Base-by-base conservation (phyloP, 2,329 filamentous ascomycete genomes). In the Xylaria sp. region DNA sequence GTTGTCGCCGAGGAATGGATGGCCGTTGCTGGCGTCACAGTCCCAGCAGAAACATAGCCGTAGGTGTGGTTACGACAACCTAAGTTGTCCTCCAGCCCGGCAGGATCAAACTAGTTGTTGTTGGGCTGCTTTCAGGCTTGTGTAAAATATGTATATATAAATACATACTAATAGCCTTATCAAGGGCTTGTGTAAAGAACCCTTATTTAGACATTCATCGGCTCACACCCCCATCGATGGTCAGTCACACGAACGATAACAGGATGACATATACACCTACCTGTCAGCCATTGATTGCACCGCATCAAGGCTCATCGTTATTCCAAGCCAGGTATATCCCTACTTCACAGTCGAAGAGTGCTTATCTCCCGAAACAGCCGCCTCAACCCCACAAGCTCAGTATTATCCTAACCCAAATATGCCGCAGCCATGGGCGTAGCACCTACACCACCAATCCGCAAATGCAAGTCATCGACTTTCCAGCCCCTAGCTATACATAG, bases 1-100 rank as follows among this genome's bases (percentile, higher is more conserved):
- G 49, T 74, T 7, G 1, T 77, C 1, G 74, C 75, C 8, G 72
- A 75, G 9, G 78, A 80, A 49, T 70, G 64, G 70, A 64, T 68
- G 65, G 62, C 46, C n/a, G 3, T 71, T 49, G 64, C 61, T 33
- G 43, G 36, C 31, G 31, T n/a, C 20, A 7, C 33, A n/a, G 56
- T 18, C 12, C 49, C 48, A 8, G 5, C 49, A 23, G 28, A 61
- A 48, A 28, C 1, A 15, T 63, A 64, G 28, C 36, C 1, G 6
- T 23, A 46, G 31, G 31, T 54, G 31, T 54, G 15, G 18, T 36
- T 55, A 59, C 25, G 1, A 55, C 15, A n/a, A 9, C 39, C 56
- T 15, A 15, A 39, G 8, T 9, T 52, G 41, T 55, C 51, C 2
- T 36, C 4, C n/a, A 49, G 20, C 25, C 1, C 6, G 56, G 36